These are phyloP conservation scores for Gastrolobium bilobum DNA, from an alignment of 306 rosid species.

Conservation along the genomic window DNA sequence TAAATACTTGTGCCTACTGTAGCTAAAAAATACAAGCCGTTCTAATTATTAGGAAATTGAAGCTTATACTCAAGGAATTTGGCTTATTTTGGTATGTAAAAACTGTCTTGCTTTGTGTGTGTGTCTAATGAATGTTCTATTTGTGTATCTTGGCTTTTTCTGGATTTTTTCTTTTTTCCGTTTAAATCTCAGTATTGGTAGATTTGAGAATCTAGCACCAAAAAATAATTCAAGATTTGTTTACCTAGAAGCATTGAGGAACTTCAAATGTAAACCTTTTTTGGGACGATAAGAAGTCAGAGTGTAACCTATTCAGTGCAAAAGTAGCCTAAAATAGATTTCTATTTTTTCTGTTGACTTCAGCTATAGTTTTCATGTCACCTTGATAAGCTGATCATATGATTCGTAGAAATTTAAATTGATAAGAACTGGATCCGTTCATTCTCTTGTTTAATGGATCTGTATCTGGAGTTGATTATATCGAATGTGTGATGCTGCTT, in stretches of 20 bases:
- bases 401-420: background rate
- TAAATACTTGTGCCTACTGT: background rate
- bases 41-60: constrained; percentile 19
- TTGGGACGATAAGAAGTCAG: background rate
- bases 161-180: background rate
- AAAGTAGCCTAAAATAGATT: constrained; percentile 19
- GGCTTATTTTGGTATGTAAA: background rate
- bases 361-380: background rate
- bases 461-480: constrained; percentile 8
- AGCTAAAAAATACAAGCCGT: background rate
- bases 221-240: background rate
- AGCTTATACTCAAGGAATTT: background rate
- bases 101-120: background rate
- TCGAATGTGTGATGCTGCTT: background rate
- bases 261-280: background rate
- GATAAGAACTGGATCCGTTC: background rate
- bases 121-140: background rate
- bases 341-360: background rate
- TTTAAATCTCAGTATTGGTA: background rate
- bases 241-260: background rate
- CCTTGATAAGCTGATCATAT: constrained; percentile 9
- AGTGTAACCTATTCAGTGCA: constrained; percentile 2
- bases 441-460: constrained; percentile 6
- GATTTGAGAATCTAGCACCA: constrained; percentile 6
- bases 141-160: too few relatives aligned